phyloP scores from a whole-genome alignment of 768 basidiomycete genomes.

The Leccinum disarticulatum region DNA sequence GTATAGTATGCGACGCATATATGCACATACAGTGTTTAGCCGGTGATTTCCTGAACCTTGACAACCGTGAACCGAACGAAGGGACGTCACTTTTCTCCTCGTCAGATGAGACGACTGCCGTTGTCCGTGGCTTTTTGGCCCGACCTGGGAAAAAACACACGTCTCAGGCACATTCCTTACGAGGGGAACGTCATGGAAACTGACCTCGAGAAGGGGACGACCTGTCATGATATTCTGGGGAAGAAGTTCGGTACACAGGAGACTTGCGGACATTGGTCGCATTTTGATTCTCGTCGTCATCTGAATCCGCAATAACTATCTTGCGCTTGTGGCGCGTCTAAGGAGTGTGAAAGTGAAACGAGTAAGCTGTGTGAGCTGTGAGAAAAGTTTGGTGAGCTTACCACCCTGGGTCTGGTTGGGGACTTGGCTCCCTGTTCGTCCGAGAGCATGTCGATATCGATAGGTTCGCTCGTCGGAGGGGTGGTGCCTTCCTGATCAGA shows the following conservation, averaged over 20 bases:
- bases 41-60: conserved; percentile 65
- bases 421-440: conserved; percentile 45
- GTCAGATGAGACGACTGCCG: conserved; percentile 46
- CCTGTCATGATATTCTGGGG: conserved; percentile 26
- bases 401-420: conserved; percentile 32
- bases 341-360: background rate
- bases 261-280: conserved; percentile 2
- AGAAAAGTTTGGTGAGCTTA: conserved; percentile 22
- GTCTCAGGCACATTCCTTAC: conserved; percentile 2
- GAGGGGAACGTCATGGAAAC: background rate
- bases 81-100: conserved; percentile 41
- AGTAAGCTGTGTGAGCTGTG: background rate
- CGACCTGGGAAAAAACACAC: conserved; percentile 36
- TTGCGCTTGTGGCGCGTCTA: conserved; percentile 62
- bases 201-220: conserved; percentile 31
- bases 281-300: conserved; percentile 49
- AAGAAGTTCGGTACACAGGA: conserved; percentile 26
- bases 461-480: conserved; percentile 75
- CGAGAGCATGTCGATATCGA: conserved; percentile 73
- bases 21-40: conserved; percentile 47
- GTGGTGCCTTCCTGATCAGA: conserved; percentile 50
- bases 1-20: background rate
- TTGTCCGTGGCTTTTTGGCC: conserved; percentile 62
- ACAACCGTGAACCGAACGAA: conserved; percentile 60
- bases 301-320: conserved; percentile 65